A percentile compares a stretch with the other conserved stretches of the same genome.
Conservation (phyloP, 2,329 filamentous ascomycete genomes). For the Pestalotiopsis fici region DNA sequence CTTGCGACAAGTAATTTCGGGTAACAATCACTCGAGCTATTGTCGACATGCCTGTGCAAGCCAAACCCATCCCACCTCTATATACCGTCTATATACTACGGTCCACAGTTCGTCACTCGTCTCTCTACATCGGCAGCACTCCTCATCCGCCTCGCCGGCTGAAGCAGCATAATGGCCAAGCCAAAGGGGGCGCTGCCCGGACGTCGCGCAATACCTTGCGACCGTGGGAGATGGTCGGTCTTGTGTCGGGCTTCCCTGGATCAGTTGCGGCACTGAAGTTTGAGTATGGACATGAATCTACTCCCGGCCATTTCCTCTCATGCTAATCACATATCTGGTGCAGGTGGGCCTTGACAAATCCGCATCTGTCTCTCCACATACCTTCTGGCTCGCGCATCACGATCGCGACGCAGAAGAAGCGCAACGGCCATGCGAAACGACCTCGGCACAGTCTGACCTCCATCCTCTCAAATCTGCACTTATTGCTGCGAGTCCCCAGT, state of each 20-base stretch:
- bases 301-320: not conserved
- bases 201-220: slow-evolving; percentile 70
- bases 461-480: slow-evolving; percentile 77
- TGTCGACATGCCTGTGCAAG: slow-evolving; percentile 39
- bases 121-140: slow-evolving; percentile 88
- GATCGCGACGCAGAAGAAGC: slow-evolving; percentile 50
- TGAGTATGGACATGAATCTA: slow-evolving; percentile 57
- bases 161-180: slow-evolving; percentile 86
- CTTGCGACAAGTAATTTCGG: not conserved
- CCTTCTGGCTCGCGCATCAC: slow-evolving; percentile 62
- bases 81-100: slow-evolving; percentile 93
- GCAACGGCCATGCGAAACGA: slow-evolving; percentile 55
- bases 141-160: slow-evolving; percentile 84
- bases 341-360: slow-evolving; percentile 91
- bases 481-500: slow-evolving; percentile 76
- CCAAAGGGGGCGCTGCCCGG: slow-evolving; percentile 76
- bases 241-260: slow-evolving; percentile 88
- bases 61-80: slow-evolving; percentile 75
- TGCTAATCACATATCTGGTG: not conserved
- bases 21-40: not conserved
- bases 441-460: slow-evolving; percentile 64
- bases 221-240: slow-evolving; percentile 88
- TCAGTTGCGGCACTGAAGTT: slow-evolving; percentile 89
- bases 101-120: slow-evolving; percentile 71
- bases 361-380: slow-evolving; percentile 79